Percentiles rank a stretch among this genome's conserved stretches.
phyloP scores from a whole-genome alignment of 305 asterid species.

The Solanum hybrid region DNA sequence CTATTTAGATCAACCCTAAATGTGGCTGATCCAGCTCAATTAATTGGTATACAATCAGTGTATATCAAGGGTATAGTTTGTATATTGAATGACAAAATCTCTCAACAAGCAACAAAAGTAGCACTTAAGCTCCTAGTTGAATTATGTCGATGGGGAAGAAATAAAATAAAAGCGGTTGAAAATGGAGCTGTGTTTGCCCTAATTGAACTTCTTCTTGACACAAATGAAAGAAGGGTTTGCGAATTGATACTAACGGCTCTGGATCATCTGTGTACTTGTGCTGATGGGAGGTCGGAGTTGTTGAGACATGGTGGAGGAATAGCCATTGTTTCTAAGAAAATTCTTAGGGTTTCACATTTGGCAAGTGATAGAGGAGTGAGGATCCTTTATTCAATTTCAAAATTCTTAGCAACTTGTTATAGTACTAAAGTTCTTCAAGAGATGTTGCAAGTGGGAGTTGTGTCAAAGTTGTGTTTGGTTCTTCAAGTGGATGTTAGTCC shows the following conservation, averaged over 20 bases:
- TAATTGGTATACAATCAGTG: constrained; percentile 33
- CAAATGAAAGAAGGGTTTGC: constrained; percentile 25
- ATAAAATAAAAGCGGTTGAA: constrained; percentile 32
- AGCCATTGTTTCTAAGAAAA: constrained; percentile 66
- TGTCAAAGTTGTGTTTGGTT: constrained; percentile 66
- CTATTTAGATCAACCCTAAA: constrained; percentile 33
- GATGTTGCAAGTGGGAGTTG: constrained; percentile 69
- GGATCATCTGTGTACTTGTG: constrained; percentile 62
- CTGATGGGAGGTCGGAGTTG: constrained; percentile 72
- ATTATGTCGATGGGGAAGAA: constrained; percentile 63
- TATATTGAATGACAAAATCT: constrained; percentile 34
- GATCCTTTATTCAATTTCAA: constrained; percentile 38
- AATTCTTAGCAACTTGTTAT: constrained; percentile 24
- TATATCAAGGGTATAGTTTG: constrained; percentile 21
- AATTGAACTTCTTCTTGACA: constrained; percentile 46
- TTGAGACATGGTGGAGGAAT: constrained; percentile 62
- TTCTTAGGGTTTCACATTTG: constrained; percentile 59
- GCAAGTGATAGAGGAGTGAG: constrained; percentile 54
- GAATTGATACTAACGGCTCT: constrained; percentile 41
- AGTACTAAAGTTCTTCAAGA: constrained; percentile 39
- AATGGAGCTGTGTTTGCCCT: constrained; percentile 40
- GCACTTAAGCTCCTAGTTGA: constrained; percentile 59
- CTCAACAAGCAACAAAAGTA: constrained; percentile 36
- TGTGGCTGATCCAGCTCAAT: constrained; percentile 43
- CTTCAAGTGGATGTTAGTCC: constrained; percentile 42